Evolutionary conservation across 2,329 filamentous ascomycete genomes (phyloP).

Genomic region (Sclerotinia nivalis): DNA sequence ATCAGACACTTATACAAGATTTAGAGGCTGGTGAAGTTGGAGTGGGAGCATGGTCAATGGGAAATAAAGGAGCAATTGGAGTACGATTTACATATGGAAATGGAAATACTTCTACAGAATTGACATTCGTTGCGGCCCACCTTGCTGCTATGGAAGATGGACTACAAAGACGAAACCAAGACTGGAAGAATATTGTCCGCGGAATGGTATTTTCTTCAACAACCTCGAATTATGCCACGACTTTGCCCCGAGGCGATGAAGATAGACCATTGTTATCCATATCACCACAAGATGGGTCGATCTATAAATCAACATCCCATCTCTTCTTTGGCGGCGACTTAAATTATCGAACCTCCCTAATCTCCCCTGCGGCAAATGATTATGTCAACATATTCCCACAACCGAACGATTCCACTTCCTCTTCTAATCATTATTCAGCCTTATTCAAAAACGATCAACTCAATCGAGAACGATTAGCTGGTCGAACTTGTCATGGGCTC

Average conservation of each 20-base stretch:
- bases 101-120: slow-evolving; percentile 51
- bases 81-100: slow-evolving; percentile 64
- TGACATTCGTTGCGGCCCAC: slow-evolving; percentile 88
- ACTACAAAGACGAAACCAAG: slow-evolving; percentile 72
- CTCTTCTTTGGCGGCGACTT: slow-evolving; percentile 89
- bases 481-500: slow-evolving; percentile 75
- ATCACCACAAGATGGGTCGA: slow-evolving; percentile 53
- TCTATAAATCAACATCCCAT: slow-evolving; percentile 75
- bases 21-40: slow-evolving; percentile 81
- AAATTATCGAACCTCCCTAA: slow-evolving; percentile 84
- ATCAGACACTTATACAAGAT: slow-evolving; percentile 59
- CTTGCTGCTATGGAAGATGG: slow-evolving; percentile 85
- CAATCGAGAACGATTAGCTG: slow-evolving; percentile 65
- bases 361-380: slow-evolving; percentile 60
- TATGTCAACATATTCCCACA: slow-evolving; percentile 60
- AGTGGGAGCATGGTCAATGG: slow-evolving; percentile 84
- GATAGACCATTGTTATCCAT: slow-evolving; percentile 46
- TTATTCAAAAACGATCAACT: slow-evolving; percentile 80
- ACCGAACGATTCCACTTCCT: slow-evolving; percentile 52
- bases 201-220: slow-evolving; percentile 70
- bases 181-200: slow-evolving; percentile 84
- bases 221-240: slow-evolving; percentile 28
- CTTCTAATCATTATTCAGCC: slow-evolving; percentile 61
- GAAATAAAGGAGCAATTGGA: slow-evolving; percentile 91
- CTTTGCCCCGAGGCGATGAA: slow-evolving; percentile 37